Percentiles rank a stretch among this genome's conserved stretches.
phyloP scores from a whole-genome alignment of 805 yeast species.

The Kluyveromyces wickerhamii region DNA sequence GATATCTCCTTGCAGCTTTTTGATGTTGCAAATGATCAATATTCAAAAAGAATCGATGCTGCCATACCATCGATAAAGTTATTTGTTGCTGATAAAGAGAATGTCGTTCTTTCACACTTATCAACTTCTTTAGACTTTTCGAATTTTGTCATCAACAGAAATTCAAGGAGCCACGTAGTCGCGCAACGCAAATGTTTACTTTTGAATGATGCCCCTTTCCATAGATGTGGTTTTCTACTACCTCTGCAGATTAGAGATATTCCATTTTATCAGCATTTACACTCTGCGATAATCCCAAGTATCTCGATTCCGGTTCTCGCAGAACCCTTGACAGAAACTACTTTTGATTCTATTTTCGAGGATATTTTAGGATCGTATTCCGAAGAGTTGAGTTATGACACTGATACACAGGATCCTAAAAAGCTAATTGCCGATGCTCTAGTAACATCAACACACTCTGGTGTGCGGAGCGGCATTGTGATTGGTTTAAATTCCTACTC shows the following conservation, averaged over 20 bases:
- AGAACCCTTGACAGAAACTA: constrained; percentile 46
- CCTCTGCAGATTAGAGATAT: constrained; percentile 41
- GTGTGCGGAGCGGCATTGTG: no score
- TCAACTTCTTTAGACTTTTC: constrained; percentile 54
- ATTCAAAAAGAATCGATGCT: constrained; percentile 46
- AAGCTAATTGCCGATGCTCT: constrained; percentile 11
- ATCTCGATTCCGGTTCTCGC: constrained; percentile 57
- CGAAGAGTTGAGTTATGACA: constrained; percentile 14
- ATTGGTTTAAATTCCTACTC: not conserved
- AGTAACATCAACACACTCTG: constrained; percentile 26
- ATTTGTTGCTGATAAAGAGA: constrained; percentile 18
- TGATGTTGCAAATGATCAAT: constrained; percentile 64
- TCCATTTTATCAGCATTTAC: constrained; percentile 37
- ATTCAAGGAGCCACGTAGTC: constrained; percentile 38
- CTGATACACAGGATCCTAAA: not conserved
- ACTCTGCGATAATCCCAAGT: constrained; percentile 50
- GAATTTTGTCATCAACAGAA: constrained; percentile 47
- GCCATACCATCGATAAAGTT: constrained; percentile 41
- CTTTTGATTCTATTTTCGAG: constrained; percentile 37
- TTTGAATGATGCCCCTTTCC: constrained; percentile 75
- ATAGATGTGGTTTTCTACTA: constrained; percentile 67
- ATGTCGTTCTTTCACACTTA: constrained; percentile 33
- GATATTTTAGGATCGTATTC: constrained; percentile 25
- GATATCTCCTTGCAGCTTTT: constrained; percentile 39
- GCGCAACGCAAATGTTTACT: constrained; percentile 60